Conservation (phyloP, 1,284 basidiomycete species). For the Irpex sp. region DNA sequence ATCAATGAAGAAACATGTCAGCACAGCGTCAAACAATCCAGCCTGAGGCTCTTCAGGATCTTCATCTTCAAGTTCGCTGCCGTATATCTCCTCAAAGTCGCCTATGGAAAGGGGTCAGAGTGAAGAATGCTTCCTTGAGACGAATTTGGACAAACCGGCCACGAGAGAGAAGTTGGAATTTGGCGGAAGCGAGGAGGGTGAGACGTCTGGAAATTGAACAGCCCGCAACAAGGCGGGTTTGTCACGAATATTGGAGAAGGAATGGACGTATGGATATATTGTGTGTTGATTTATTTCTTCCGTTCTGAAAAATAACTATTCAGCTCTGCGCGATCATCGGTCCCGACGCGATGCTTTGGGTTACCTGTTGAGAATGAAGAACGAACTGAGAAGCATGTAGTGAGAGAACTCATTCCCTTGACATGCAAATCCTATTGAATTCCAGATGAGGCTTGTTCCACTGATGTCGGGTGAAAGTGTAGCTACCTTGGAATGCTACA, state of each 20-base stretch:
- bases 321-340: conserved; percentile 11
- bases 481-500: conserved; percentile 70
- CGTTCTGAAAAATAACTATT: conserved; percentile 32
- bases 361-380: conserved; percentile 60
- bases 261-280: conserved; percentile 87
- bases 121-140: neutral
- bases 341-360: conserved; percentile 1
- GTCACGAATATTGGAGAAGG: conserved; percentile 79
- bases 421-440: conserved; percentile 67
- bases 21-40: conserved; percentile 82
- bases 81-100: conserved; percentile 93
- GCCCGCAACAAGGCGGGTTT: conserved; percentile 59
- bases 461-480: neutral
- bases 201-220: conserved; percentile 79
- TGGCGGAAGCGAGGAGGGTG: conserved; percentile 67
- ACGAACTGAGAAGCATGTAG: conserved; percentile 86
- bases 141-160: conserved; percentile 49
- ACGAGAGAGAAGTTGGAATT: conserved; percentile 63
- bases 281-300: conserved; percentile 62
- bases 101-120: conserved; percentile 39
- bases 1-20: conserved; percentile 98
- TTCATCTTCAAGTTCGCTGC: conserved; percentile 40
- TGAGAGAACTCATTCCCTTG: conserved; percentile 95
- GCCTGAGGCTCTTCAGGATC: conserved; percentile 53
- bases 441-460: neutral